Evolutionary conservation across 1,284 basidiomycete genomes (phyloP), one percentile per base, ranked within the genome.

Genomic region (Naganishia cerealis): DNA sequence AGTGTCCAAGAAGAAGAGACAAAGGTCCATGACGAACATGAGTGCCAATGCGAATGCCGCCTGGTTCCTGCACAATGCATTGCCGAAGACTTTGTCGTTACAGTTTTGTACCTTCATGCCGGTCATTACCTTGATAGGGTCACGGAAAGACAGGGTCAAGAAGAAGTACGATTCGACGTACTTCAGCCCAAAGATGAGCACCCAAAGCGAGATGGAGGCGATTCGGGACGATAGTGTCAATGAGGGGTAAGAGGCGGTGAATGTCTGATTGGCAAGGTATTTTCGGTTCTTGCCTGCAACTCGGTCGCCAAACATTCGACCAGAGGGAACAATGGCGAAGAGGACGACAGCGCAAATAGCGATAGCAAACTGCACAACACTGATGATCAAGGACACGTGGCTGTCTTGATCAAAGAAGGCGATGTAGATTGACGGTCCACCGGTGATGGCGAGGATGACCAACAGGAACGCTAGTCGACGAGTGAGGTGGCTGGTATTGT

Each of bases 11-110:
- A 96, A 97, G 86, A 92, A 97, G 61, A 96, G 85, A 57, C 90
- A 87, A 50, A 96, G 82, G 78, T 96, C 93, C 93, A 96, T 95
- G 81, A 94, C 82, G 79, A 92, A 96, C 94, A 96, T 97, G 83
- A 95, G 90, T 67, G 94, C 86, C 72, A 97, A 82, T 15, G 94
- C 90, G 81, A 96, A 96, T 8, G 89, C 89, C 1, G 92, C 90
- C 73, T 97, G 94, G 77, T 96, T 92, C 58, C 83, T 82, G 81
- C 94, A 96, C 15, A 97, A 85, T 9, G 82, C 84, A 73, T 84
- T 84, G 26, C 92, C 92, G 74, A 95, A 92, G 78, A 87, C 86
- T 79, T 86, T 88, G 83, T 96, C 94, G 65, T 76, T 83, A 80
- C 94, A 97, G 36, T 86, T 87, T 81, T 92, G 90, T 50, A 96